Percentiles rank a stretch among this genome's conserved stretches.
Conservation (phyloP, 495 filamentous ascomycete species). For the Aspergillus haitiensis region DNA sequence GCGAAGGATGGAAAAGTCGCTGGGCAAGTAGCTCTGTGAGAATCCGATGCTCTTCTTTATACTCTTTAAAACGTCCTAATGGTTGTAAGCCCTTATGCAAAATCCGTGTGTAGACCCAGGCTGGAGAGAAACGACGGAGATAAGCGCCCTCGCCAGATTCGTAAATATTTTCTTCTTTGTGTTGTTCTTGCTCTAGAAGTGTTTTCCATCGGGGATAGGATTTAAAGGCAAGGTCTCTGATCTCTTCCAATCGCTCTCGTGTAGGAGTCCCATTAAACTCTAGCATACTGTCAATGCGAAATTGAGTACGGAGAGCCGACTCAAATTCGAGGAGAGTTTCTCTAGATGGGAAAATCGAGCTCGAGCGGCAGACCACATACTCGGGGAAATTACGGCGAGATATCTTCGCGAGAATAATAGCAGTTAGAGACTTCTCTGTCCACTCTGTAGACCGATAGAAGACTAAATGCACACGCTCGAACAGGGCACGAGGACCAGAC, state of each 20-base stretch:
- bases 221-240: conserved; percentile 70
- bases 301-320: conserved; percentile 79
- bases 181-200: conserved; percentile 73
- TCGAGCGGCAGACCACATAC: conserved; percentile 87
- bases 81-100: conserved; percentile 82
- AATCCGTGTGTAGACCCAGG: conserved; percentile 91
- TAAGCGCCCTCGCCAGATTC: conserved; percentile 87
- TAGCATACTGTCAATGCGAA: conserved; percentile 76
- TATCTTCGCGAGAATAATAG: conserved; percentile 90
- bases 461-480: conserved; percentile 91
- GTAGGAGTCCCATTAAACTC: conserved; percentile 78
- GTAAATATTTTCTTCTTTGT: conserved; percentile 77
- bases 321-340: conserved; percentile 82
- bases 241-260: conserved; percentile 61
- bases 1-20: conserved; percentile 77
- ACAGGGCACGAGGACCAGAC: conserved; percentile 70
- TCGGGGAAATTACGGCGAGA: conserved; percentile 82
- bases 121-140: conserved; percentile 85
- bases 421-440: conserved; percentile 95
- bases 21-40: conserved; percentile 77
- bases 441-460: conserved; percentile 96
- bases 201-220: conserved; percentile 78
- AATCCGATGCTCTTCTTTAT: conserved; percentile 74
- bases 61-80: conserved; percentile 79
- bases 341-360: conserved; percentile 82